phyloP scores from a whole-genome alignment of 441 rosid genomes.

The Pelargonium exstipulatum region DNA sequence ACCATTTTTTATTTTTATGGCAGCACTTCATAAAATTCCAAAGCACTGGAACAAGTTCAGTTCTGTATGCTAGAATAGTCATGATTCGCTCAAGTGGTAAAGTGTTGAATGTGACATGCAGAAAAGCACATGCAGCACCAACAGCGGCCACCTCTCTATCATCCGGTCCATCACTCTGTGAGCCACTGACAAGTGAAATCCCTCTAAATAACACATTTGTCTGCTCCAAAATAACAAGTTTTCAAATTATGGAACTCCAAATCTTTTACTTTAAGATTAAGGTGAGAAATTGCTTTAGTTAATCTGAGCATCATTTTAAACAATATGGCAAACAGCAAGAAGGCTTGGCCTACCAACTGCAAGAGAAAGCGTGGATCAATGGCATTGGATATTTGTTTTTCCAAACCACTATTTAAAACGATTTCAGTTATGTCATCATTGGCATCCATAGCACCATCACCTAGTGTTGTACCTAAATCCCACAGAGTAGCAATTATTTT shows the following conservation, averaged over 20 bases:
- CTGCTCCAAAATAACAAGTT: constrained; percentile 43
- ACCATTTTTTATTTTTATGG: constrained; percentile 82
- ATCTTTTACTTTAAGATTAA: constrained; percentile 3
- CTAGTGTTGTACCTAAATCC: constrained; percentile 50
- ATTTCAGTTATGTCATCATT: constrained; percentile 47
- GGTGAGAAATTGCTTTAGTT: neutral
- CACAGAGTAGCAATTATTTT: constrained; percentile 10
- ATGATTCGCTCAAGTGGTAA: constrained; percentile 79
- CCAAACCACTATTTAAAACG: constrained; percentile 53
- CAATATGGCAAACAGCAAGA: neutral
- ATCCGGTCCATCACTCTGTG: constrained; percentile 36
- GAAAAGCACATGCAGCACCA: constrained; percentile 91
- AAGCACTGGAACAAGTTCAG: constrained; percentile 82
- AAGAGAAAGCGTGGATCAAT: constrained; percentile 79
- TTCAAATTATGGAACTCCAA: constrained; percentile 6
- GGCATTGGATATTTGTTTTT: constrained; percentile 64
- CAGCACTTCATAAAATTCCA: constrained; percentile 90
- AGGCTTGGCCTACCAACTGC: constrained; percentile 63
- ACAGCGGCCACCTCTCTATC: constrained; percentile 75
- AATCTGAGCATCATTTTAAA: neutral
- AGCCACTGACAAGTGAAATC: constrained; percentile 33
- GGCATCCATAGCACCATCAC: constrained; percentile 56
- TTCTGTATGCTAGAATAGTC: constrained; percentile 89
- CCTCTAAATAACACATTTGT: constrained; percentile 69
- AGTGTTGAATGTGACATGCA: constrained; percentile 70